Conservation (phyloP, 1,139 yeast genomes). For the Debaryomyces nepalensis region DNA sequence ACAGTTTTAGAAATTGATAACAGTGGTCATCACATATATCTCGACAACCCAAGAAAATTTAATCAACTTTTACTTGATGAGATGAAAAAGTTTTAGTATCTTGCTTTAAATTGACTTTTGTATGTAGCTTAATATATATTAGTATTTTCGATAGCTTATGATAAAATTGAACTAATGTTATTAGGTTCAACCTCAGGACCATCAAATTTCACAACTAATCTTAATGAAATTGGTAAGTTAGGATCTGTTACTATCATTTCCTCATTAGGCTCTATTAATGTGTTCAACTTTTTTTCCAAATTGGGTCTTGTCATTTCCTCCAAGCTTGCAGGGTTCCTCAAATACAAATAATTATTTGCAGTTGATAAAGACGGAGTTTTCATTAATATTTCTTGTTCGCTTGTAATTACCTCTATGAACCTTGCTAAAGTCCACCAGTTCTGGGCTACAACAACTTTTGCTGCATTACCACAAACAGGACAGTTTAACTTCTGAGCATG, state of each 20-base stretch:
- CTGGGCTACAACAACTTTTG: slow-evolving; percentile 37
- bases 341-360: slow-evolving; percentile 46
- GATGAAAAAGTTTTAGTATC: slow-evolving; percentile 23
- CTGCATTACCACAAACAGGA: slow-evolving; percentile 70
- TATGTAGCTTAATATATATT: not conserved
- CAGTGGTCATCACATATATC: slow-evolving; percentile 74
- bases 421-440: slow-evolving; percentile 51
- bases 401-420: slow-evolving; percentile 46
- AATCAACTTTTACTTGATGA: slow-evolving; percentile 50
- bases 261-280: slow-evolving; percentile 48
- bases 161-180: slow-evolving; percentile 13
- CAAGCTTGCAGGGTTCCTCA: slow-evolving; percentile 55
- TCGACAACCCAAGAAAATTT: slow-evolving; percentile 60
- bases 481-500: slow-evolving; percentile 66
- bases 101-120: not conserved
- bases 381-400: slow-evolving; percentile 45
- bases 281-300: slow-evolving; percentile 37
- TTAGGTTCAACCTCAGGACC: slow-evolving; percentile 27
- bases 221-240: slow-evolving; percentile 50
- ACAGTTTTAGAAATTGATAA: slow-evolving; percentile 51
- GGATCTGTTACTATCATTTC: slow-evolving; percentile 65
- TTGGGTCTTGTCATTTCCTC: slow-evolving; percentile 56
- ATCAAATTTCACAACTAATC: slow-evolving; percentile 29
- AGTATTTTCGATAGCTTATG: slow-evolving; percentile 5
- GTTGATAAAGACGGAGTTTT: slow-evolving; percentile 57